These are phyloP conservation scores for Porpolomopsis calyptriformis DNA, from an alignment of 768 basidiomycete species.

Conservation along the genomic window DNA sequence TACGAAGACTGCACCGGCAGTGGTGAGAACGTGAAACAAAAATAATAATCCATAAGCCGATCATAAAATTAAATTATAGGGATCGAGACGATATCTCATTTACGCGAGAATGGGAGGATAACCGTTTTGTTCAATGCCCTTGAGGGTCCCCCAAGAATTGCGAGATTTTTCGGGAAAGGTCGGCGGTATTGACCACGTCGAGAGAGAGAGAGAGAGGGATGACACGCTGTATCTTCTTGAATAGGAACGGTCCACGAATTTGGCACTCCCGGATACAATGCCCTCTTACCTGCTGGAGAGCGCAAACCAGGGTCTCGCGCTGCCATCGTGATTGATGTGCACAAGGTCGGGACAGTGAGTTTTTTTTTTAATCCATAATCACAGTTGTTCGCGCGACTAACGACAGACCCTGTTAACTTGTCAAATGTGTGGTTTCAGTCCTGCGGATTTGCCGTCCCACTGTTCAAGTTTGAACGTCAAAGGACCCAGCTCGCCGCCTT, in stretches of 20 bases:
- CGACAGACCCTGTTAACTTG: neutral
- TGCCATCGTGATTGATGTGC: conserved; percentile 48
- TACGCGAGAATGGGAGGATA: conserved; percentile 53
- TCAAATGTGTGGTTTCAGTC: conserved; percentile 33
- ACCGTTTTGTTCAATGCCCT: conserved; percentile 55
- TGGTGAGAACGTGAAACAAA: conserved; percentile 29
- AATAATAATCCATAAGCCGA: neutral
- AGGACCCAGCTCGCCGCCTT: conserved; percentile 42
- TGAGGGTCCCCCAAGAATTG: conserved; percentile 46
- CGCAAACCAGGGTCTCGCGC: conserved; percentile 51
- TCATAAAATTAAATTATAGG: conserved; percentile 24
- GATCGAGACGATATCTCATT: conserved; percentile 47
- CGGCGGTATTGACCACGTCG: neutral
- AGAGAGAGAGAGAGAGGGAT: neutral
- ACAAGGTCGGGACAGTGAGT: conserved; percentile 43
- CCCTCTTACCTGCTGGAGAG: conserved; percentile 32
- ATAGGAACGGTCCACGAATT: conserved; percentile 52
- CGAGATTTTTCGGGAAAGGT: conserved; percentile 54
- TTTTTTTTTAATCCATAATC: too few relatives aligned
- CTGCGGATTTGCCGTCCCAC: conserved; percentile 56
- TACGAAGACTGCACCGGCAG: conserved; percentile 68
- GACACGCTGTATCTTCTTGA: neutral
- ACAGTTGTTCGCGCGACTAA: neutral
- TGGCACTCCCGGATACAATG: conserved; percentile 50
- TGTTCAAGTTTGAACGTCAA: conserved; percentile 45